Conservation (phyloP, 148 eudicot species). For the Chenopodium formosanum region DNA sequence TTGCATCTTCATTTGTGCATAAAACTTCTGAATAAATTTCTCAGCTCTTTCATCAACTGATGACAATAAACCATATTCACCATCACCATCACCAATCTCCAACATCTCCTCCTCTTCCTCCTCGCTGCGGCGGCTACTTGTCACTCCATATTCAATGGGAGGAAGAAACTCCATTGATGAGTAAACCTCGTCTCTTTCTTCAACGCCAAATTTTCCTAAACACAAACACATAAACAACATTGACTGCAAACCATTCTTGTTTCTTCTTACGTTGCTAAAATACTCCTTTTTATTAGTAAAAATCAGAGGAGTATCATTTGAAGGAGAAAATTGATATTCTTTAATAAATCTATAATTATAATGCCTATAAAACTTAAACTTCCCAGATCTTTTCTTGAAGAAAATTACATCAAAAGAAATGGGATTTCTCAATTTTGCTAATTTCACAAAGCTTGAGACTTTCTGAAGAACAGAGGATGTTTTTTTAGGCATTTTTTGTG, state of each 20-base stretch:
- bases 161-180: conserved; percentile 9
- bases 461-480: conserved; percentile 19
- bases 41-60: conserved; percentile 37
- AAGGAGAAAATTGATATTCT: conserved; percentile 31
- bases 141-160: background rate
- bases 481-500: conserved; percentile 17
- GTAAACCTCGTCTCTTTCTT: conserved; percentile 2
- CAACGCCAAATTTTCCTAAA: conserved; percentile 9
- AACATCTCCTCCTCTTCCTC: conserved; percentile 6
- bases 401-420: conserved; percentile 9
- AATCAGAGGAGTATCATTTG: conserved; percentile 1
- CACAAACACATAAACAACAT: conserved; percentile 16
- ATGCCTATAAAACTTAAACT: conserved; percentile 20
- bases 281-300: background rate
- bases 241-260: background rate
- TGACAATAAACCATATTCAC: conserved; percentile 10
- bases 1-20: conserved; percentile 37
- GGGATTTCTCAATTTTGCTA: conserved; percentile 20
- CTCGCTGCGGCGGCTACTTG: background rate
- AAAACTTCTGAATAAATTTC: conserved; percentile 28
- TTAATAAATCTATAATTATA: conserved; percentile 20
- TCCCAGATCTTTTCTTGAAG: conserved; percentile 11
- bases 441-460: conserved; percentile 18
- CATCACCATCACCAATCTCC: background rate
- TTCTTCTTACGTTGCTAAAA: background rate